Evolutionary conservation across 2,329 filamentous ascomycete species (phyloP), one percentile per base, ranked within the genome.

Genomic region (Xylariomycetidae sp.): DNA sequence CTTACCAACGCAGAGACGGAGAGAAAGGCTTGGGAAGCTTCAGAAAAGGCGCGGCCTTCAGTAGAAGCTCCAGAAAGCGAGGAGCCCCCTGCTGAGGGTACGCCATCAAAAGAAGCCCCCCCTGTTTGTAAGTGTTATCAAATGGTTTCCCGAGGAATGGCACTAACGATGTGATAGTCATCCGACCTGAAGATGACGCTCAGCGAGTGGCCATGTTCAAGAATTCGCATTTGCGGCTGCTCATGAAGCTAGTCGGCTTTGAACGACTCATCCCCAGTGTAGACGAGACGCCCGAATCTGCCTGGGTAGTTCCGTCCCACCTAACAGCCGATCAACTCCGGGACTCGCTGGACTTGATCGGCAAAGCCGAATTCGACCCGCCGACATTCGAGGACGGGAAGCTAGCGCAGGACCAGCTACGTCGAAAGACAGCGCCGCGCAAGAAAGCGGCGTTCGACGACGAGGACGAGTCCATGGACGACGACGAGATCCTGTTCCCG

Each of bases 221-320:
- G 54, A 93, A 96, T 58, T 80, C 85, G 8, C 82, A 90, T 50
- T 71, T 96, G 2, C 82, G 89, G 20, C 76, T 96, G 2, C 72
- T 98, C 4, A 82, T 96, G 74, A 81, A 70, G 2, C 69, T 92
- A 0, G 68, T 82, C 13, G 85, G 84, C 1, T 75, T 93, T 40
- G 70, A 82, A 49, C 71, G 80, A 4, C 58, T 72, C 7, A 59
- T 61, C 0, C 64, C 68, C 1, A 58, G 58, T 0, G 49, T 68
- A 4, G 80, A 87, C 25, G 85, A 94, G 51, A 80, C 85, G 4
- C 70, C 74, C 1, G 83, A 90, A 37, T 81, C 84, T 2, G 66
- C 70, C 1, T 96, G 92, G 92, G 64, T 85, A 26, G 70, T 96
- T 25, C 84, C 88, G 1, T 70, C 76, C 1, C 61, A 68, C 1